Conservation (phyloP, 345 rosid species). For the Firmiana major region DNA sequence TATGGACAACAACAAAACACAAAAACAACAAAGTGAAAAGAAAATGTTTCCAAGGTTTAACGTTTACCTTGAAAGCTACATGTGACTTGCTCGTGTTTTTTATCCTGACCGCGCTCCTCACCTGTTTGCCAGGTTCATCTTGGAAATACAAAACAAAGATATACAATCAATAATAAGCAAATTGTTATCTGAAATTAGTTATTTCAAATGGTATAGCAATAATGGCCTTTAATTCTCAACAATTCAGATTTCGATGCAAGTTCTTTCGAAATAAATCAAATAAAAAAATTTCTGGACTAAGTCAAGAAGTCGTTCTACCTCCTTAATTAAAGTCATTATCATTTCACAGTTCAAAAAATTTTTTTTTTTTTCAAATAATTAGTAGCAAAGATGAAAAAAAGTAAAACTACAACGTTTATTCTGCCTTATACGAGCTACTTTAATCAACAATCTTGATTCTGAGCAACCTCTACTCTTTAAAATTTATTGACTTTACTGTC, state of each 20-base stretch:
- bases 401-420: not conserved
- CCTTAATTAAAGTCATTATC: not conserved
- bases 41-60: not conserved
- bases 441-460: not conserved
- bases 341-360: not conserved
- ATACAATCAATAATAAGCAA: not conserved
- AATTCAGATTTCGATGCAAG: not conserved
- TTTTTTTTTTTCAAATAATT: not conserved
- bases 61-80: slow-evolving; percentile 82
- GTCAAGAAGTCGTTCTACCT: not conserved
- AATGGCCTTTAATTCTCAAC: not conserved
- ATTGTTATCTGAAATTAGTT: not conserved
- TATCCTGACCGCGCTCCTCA: slow-evolving; percentile 85
- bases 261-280: not conserved
- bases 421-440: not conserved
- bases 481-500: not conserved
- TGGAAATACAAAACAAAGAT: slow-evolving; percentile 18
- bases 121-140: slow-evolving; percentile 99
- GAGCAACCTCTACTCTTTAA: not conserved
- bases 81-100: slow-evolving; percentile 91
- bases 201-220: not conserved
- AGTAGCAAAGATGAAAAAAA: not conserved
- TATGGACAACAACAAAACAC: not conserved
- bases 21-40: not conserved
- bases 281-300: not conserved